These are phyloP conservation scores for Calocera viscosa DNA, from an alignment of 768 basidiomycete genomes.

Conservation along the genomic window DNA sequence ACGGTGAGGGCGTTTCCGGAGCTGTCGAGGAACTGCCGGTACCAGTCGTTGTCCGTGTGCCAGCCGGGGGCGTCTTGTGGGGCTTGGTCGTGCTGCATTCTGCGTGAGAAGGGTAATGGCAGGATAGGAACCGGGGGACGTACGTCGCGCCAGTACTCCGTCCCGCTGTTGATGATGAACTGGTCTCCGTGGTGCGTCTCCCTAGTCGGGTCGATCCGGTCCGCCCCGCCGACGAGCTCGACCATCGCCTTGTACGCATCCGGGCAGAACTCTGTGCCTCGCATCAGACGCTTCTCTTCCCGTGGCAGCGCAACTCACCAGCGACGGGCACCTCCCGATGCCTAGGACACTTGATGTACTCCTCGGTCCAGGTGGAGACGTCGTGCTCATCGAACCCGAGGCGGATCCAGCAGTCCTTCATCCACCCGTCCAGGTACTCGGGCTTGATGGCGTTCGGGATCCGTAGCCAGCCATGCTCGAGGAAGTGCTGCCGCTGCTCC, in stretches of 20 bases:
- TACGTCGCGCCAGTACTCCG: slow-evolving; percentile 11
- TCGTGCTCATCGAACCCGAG: slow-evolving; percentile 18
- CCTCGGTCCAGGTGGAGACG: slow-evolving; percentile 18
- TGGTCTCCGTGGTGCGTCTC: slow-evolving; percentile 20
- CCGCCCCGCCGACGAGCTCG: slow-evolving; percentile 20
- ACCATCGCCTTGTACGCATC: slow-evolving; percentile 18
- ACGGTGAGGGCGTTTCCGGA: slow-evolving; percentile 20
- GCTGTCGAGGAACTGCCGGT: slow-evolving; percentile 21
- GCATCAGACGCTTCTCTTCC: too few relatives aligned
- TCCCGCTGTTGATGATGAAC: slow-evolving; percentile 20
- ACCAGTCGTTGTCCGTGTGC: slow-evolving; percentile 21
- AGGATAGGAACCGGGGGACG: too few relatives aligned
- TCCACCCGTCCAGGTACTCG: slow-evolving; percentile 17
- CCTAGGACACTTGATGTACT: slow-evolving; percentile 17
- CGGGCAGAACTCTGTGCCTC: slow-evolving; percentile 19
- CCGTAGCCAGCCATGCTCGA: slow-evolving; percentile 19
- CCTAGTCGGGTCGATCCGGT: slow-evolving; percentile 17
- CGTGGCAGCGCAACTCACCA: too few relatives aligned
- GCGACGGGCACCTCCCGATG: slow-evolving; percentile 17
- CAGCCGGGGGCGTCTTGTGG: slow-evolving; percentile 15
- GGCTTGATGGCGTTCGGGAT: slow-evolving; percentile 18
- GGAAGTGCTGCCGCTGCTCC: slow-evolving; percentile 17
- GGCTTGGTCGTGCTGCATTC: slow-evolving; percentile 8
- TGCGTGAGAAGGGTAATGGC: too few relatives aligned
- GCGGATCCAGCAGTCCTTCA: slow-evolving; percentile 17